These are phyloP conservation scores for Aeschynomene evenia DNA, from an alignment of 306 rosid species.

Conservation along the genomic window DNA sequence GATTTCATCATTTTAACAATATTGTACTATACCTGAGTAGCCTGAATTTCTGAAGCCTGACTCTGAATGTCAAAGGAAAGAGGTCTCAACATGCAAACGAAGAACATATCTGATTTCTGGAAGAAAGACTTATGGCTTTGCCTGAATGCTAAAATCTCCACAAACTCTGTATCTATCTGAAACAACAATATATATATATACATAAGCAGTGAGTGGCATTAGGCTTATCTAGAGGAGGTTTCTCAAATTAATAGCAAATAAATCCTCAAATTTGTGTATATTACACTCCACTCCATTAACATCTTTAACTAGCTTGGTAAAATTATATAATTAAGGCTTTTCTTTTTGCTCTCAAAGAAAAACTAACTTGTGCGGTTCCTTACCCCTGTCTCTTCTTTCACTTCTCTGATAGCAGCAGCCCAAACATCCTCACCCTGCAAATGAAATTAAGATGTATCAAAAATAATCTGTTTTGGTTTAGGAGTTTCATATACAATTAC, in stretches of 20 bases:
- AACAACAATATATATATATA: constrained; percentile 34
- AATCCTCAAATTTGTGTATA: background rate
- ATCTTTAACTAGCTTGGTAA: too few species aligned
- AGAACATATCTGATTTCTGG: constrained; percentile 66
- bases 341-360: background rate
- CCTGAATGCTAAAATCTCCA: constrained; percentile 87
- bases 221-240: constrained; percentile 8
- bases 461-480: too few species aligned
- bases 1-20: constrained; percentile 7
- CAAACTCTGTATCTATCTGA: constrained; percentile 72
- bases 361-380: constrained; percentile 23
- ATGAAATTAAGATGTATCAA: background rate
- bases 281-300: background rate
- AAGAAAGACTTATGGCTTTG: constrained; percentile 77
- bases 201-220: constrained; percentile 20
- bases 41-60: constrained; percentile 65
- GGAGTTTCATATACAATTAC: background rate
- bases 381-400: constrained; percentile 96
- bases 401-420: constrained; percentile 76
- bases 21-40: constrained; percentile 65
- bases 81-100: constrained; percentile 76
- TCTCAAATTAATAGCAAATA: background rate
- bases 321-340: too few species aligned
- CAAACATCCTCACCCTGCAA: constrained; percentile 80
- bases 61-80: constrained; percentile 49